A percentile compares a stretch with the other conserved stretches of the same genome.
These are phyloP conservation scores for Apiospora aurea DNA, from an alignment of 2,329 filamentous ascomycete species.

Conservation along the genomic window DNA sequence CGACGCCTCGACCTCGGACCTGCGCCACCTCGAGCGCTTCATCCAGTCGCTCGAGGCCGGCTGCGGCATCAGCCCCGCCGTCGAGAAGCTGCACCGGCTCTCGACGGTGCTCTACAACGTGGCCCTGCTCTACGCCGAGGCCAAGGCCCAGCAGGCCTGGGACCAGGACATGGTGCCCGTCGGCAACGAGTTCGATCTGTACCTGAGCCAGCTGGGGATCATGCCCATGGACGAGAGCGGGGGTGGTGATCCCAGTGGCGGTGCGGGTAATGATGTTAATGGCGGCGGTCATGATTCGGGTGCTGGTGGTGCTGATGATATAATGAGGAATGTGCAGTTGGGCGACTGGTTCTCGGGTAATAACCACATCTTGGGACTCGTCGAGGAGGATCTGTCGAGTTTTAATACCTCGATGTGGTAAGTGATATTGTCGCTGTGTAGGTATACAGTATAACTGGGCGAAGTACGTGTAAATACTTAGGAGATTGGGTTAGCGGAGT, in stretches of 20 bases:
- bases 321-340: conserved; percentile 39
- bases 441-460: not conserved
- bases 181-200: conserved; percentile 43
- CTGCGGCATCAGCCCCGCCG: conserved; percentile 52
- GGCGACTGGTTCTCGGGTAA: conserved; percentile 46
- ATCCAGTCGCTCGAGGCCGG: conserved; percentile 58
- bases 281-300: too few relatives aligned
- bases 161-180: conserved; percentile 37
- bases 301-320: conserved; percentile 26
- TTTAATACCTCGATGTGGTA: conserved; percentile 38
- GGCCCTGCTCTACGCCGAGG: conserved; percentile 64
- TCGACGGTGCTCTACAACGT: conserved; percentile 66
- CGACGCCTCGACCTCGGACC: conserved; percentile 44
- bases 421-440: not conserved
- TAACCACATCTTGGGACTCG: conserved; percentile 42
- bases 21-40: conserved; percentile 57
- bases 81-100: conserved; percentile 62
- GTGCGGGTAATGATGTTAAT: not conserved
- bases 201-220: conserved; percentile 43
- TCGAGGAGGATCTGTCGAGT: conserved; percentile 43
- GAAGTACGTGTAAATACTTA: not conserved
- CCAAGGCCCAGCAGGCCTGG: conserved; percentile 50
- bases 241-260: not conserved
- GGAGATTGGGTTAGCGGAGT: not conserved
- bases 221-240: conserved; percentile 39